A percentile compares a stretch with the other conserved stretches of the same genome.
phyloP scores from a whole-genome alignment of 169 alveolate species.

The Cryptosporidium viatorum region DNA sequence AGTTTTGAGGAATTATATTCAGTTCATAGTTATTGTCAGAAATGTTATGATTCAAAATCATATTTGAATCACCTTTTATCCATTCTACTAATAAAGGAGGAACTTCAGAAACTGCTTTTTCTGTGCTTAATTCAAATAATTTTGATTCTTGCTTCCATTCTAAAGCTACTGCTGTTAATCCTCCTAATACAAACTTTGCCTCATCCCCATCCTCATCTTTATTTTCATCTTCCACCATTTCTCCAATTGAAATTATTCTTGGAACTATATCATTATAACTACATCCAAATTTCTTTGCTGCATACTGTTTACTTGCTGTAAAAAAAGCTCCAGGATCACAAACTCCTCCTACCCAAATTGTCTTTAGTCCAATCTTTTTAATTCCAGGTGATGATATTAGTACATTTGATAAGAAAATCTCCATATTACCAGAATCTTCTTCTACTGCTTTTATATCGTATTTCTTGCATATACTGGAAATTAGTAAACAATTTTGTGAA shows the following conservation, averaged over 20 bases:
- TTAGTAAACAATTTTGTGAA: constrained; percentile 31
- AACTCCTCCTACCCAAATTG: constrained; percentile 52
- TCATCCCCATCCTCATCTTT: not conserved
- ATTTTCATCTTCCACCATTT: not conserved
- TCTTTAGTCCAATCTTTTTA: not conserved
- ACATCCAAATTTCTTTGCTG: constrained; percentile 30
- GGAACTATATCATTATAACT: constrained; percentile 55
- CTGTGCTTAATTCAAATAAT: constrained; percentile 34
- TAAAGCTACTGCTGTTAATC: constrained; percentile 34
- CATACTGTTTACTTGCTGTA: constrained; percentile 53
- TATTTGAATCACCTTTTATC: constrained; percentile 5
- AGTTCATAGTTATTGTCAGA: constrained; percentile 35
- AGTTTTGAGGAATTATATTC: constrained; percentile 39
- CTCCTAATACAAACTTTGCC: constrained; percentile 28
- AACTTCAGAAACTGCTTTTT: constrained; percentile 37
- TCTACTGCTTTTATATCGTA: not conserved
- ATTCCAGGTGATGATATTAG: constrained; percentile 12
- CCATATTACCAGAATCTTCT: not conserved
- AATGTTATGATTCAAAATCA: constrained; percentile 6
- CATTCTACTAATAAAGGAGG: constrained; percentile 24
- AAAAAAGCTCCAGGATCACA: constrained; percentile 57
- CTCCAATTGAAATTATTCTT: constrained; percentile 16
- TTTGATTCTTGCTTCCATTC: constrained; percentile 45
- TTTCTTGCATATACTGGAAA: not conserved
- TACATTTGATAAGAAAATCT: constrained; percentile 11